Percentiles rank a stretch among this genome's conserved stretches.
phyloP scores from a whole-genome alignment of 192 early-diverging fungal genomes.

The Globomyces pollinis-pini region DNA sequence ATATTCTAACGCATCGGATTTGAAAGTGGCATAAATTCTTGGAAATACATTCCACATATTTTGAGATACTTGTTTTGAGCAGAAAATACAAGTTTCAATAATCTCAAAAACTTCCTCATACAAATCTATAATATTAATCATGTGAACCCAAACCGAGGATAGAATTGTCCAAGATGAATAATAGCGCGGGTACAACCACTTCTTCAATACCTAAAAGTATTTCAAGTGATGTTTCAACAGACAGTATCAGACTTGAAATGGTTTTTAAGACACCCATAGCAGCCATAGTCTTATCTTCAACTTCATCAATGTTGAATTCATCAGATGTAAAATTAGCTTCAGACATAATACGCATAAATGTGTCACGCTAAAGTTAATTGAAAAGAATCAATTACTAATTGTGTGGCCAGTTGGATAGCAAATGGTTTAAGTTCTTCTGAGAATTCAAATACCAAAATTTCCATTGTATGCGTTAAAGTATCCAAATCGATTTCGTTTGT shows the following conservation, averaged over 20 bases:
- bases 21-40: constrained; percentile 68
- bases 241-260: constrained; percentile 72
- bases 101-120: constrained; percentile 85
- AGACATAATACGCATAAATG: constrained; percentile 77
- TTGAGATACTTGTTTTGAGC: constrained; percentile 71
- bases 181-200: constrained; percentile 67
- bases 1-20: constrained; percentile 73
- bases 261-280: constrained; percentile 87
- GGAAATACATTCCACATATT: constrained; percentile 81
- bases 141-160: too few relatives aligned
- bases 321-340: constrained; percentile 53
- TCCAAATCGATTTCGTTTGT: constrained; percentile 94
- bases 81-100: constrained; percentile 80
- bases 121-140: too few relatives aligned
- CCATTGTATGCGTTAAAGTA: constrained; percentile 77
- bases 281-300: constrained; percentile 80
- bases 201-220: constrained; percentile 75
- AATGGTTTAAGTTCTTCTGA: constrained; percentile 86
- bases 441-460: constrained; percentile 86
- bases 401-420: constrained; percentile 77
- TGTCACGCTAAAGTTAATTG: constrained; percentile 47
- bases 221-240: constrained; percentile 74
- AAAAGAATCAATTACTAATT: constrained; percentile 65
- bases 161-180: constrained; percentile 67
- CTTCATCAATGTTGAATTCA: constrained; percentile 49